A percentile compares a stretch with the other conserved stretches of the same genome.
phyloP scores from a whole-genome alignment of 345 rosid species.

The Lepidium aucheri region DNA sequence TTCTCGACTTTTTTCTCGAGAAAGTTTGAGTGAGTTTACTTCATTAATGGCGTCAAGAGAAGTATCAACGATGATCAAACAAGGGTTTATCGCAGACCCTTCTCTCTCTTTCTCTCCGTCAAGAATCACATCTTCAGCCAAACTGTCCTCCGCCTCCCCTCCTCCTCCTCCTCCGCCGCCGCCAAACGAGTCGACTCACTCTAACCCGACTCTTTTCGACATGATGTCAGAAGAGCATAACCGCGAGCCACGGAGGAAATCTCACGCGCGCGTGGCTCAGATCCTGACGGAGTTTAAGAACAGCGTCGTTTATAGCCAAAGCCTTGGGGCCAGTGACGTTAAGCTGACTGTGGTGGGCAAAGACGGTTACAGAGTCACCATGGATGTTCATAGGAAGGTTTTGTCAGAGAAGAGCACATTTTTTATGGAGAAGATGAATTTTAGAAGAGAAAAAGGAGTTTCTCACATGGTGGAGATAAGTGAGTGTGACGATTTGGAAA shows the following conservation, averaged over 20 bases:
- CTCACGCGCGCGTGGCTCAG: conserved; percentile 50
- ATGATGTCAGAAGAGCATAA: conserved; percentile 88
- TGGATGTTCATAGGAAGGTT: conserved; percentile 72
- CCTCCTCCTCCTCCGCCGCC: conserved; percentile 25
- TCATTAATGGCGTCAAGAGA: conserved; percentile 61
- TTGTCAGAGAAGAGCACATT: conserved; percentile 69
- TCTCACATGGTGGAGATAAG: conserved; percentile 84
- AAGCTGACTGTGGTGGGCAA: conserved; percentile 67
- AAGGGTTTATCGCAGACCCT: conserved; percentile 68
- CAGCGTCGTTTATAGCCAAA: conserved; percentile 9
- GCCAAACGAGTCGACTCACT: conserved; percentile 16
- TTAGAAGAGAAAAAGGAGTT: conserved; percentile 42
- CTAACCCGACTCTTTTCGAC: conserved; percentile 64
- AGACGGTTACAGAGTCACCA: conserved; percentile 60
- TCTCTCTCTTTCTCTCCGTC: conserved; percentile 63
- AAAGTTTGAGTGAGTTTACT: conserved; percentile 7
- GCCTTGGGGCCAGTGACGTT: conserved; percentile 57
- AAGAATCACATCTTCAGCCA: conserved; percentile 22
- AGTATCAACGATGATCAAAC: conserved; percentile 73
- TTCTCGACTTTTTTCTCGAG: not conserved
- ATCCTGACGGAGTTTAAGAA: conserved; percentile 54
- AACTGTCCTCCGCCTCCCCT: conserved; percentile 38
- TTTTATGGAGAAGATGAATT: conserved; percentile 60
- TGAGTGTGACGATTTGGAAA: conserved; percentile 88
- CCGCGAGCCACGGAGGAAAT: conserved; percentile 42